Evolutionary conservation across 2,329 filamentous ascomycete species (phyloP).

Genomic region (Biscogniauxia sp.): DNA sequence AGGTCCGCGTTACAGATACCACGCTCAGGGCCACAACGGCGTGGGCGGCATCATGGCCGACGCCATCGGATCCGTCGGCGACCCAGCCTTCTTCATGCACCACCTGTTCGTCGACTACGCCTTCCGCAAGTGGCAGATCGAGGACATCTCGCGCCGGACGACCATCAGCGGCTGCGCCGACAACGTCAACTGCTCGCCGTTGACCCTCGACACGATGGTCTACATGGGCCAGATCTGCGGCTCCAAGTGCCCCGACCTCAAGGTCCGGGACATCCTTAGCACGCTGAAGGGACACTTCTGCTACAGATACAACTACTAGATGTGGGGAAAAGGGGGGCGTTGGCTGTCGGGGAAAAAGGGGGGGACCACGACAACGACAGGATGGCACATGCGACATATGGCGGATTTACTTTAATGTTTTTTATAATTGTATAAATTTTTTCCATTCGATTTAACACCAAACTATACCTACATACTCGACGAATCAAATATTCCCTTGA

Average conservation of each 20-base stretch:
- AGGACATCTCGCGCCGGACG: conserved; percentile 20
- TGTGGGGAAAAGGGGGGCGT: neutral
- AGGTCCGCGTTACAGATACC: conserved; percentile 23
- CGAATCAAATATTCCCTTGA: neutral
- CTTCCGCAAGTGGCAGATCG: conserved; percentile 31
- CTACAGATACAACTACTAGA: conserved; percentile 32
- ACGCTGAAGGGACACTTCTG: conserved; percentile 27
- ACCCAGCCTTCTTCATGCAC: conserved; percentile 36
- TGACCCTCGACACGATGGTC: conserved; percentile 30
- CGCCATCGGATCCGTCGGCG: conserved; percentile 30
- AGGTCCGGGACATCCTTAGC: conserved; percentile 27
- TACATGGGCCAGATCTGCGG: conserved; percentile 27
- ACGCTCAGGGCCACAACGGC: conserved; percentile 35
- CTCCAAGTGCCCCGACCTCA: conserved; percentile 28
- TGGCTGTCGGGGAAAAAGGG: neutral
- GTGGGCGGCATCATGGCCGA: conserved; percentile 33
- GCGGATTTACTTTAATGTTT: neutral
- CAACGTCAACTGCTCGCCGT: conserved; percentile 24
- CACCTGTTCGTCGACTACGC: conserved; percentile 32
- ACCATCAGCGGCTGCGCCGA: conserved; percentile 31
- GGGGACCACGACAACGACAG: neutral
- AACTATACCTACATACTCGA: neutral
- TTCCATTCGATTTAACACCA: neutral
- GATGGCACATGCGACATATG: neutral
- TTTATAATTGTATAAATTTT: neutral